phyloP scores from a whole-genome alignment of 2,329 filamentous ascomycete species.

The Beauveria medogensis region DNA sequence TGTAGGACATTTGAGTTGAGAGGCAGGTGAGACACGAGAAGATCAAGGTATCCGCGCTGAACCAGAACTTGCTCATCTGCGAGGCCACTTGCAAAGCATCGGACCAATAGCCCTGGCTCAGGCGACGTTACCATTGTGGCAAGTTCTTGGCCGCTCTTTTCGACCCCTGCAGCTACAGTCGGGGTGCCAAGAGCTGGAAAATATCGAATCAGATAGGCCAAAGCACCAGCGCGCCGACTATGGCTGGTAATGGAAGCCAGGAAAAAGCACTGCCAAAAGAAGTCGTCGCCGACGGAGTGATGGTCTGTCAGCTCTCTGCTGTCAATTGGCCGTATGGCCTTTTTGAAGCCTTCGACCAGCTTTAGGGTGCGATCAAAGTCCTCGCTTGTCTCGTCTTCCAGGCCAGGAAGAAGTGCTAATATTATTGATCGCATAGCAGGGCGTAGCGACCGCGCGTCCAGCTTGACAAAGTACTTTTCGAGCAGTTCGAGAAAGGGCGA shows the following conservation, averaged over 20 bases:
- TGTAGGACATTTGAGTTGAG: slow-evolving; percentile 77
- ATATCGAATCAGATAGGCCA: slow-evolving; percentile 75
- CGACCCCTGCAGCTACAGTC: slow-evolving; percentile 11
- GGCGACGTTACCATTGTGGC: slow-evolving; percentile 69
- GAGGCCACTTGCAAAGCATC: slow-evolving; percentile 87
- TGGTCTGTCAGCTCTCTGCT: slow-evolving; percentile 42
- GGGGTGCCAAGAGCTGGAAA: slow-evolving; percentile 46
- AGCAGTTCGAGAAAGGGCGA: slow-evolving; percentile 78
- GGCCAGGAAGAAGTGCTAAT: slow-evolving; percentile 76
- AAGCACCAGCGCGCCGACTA: slow-evolving; percentile 72
- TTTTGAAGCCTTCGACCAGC: slow-evolving; percentile 70
- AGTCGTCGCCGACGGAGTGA: slow-evolving; percentile 63
- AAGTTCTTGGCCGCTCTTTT: slow-evolving; percentile 34
- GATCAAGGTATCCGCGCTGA: slow-evolving; percentile 86
- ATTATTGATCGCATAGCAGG: slow-evolving; percentile 88
- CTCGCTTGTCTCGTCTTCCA: slow-evolving; percentile 95
- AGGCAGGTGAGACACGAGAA: slow-evolving; percentile 84
- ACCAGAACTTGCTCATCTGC: slow-evolving; percentile 82
- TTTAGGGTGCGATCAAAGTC: slow-evolving; percentile 85
- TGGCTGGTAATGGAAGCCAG: slow-evolving; percentile 85
- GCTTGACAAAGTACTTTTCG: slow-evolving; percentile 67
- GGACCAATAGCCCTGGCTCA: slow-evolving; percentile 81
- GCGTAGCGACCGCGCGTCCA: slow-evolving; percentile 64
- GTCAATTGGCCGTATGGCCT: slow-evolving; percentile 49
- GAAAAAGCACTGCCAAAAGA: slow-evolving; percentile 98